These are phyloP conservation scores for Leishmania turanica DNA, from an alignment of 208 protist species.

Conservation along the genomic window DNA sequence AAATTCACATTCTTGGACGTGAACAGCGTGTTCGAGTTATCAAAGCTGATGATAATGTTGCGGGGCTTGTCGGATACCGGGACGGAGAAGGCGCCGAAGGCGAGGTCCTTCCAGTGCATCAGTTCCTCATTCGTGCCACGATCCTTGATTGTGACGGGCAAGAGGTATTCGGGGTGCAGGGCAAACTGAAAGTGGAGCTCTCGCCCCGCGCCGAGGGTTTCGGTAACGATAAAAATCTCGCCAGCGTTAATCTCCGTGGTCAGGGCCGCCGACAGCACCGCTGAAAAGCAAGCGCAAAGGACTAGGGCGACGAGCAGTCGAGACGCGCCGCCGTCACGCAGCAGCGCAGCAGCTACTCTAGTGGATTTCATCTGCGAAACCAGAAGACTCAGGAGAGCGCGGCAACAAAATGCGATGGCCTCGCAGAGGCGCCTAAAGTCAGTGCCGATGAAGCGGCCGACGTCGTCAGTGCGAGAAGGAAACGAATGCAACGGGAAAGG, in stretches of 20 bases:
- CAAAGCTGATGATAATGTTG: conserved; percentile 42
- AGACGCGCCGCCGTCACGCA: not conserved
- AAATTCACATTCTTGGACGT: conserved; percentile 48
- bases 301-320: conserved; percentile 2
- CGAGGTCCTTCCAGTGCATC: conserved; percentile 26
- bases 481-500: not conserved
- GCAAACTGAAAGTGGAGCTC: conserved; percentile 58
- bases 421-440: not conserved
- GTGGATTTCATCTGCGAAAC: not conserved
- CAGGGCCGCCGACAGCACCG: conserved; percentile 23
- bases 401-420: not conserved
- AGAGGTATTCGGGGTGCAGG: conserved; percentile 27
- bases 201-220: conserved; percentile 33
- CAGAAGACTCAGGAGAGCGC: not conserved
- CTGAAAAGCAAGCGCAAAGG: not conserved
- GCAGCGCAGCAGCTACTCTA: not conserved
- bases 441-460: not conserved
- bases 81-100: conserved; percentile 41
- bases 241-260: conserved; percentile 24
- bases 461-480: not conserved
- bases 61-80: conserved; percentile 14
- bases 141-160: conserved; percentile 36
- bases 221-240: conserved; percentile 41
- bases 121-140: conserved; percentile 19
- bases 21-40: conserved; percentile 54